These are phyloP conservation scores for Alternaria sp. DNA, from an alignment of 2,329 filamentous ascomycete species.

Conservation along the genomic window DNA sequence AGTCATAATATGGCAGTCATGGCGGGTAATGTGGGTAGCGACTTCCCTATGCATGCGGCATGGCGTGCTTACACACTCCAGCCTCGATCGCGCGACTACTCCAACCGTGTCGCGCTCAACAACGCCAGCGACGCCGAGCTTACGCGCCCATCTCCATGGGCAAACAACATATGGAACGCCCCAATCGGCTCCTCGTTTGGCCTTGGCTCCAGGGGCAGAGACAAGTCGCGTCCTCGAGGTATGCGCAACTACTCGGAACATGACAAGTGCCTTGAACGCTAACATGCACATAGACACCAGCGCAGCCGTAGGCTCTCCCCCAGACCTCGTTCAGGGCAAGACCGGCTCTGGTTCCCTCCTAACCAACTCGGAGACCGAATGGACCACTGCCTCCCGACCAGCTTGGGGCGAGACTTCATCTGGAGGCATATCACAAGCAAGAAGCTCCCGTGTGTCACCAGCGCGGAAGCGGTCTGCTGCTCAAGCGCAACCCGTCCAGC, in stretches of 20 bases:
- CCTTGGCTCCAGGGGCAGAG: slow-evolving; percentile 42
- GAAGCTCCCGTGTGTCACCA: slow-evolving; percentile 50
- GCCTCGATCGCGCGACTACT: slow-evolving; percentile 44
- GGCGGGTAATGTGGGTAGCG: slow-evolving; percentile 43
- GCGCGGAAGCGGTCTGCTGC: slow-evolving; percentile 51
- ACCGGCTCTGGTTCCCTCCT: slow-evolving; percentile 75
- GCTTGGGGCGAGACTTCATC: slow-evolving; percentile 65
- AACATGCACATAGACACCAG: slow-evolving; percentile 41
- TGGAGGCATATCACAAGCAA: slow-evolving; percentile 43
- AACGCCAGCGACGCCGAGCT: slow-evolving; percentile 43
- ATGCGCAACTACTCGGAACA: slow-evolving; percentile 12
- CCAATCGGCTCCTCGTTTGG: slow-evolving; percentile 31
- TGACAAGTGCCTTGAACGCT: slow-evolving; percentile 15
- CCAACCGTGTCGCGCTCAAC: slow-evolving; percentile 38
- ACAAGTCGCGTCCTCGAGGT: slow-evolving; percentile 48
- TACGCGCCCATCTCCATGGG: slow-evolving; percentile 42
- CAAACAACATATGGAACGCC: slow-evolving; percentile 50
- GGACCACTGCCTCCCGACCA: slow-evolving; percentile 60
- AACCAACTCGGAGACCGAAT: slow-evolving; percentile 73
- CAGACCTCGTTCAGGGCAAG: slow-evolving; percentile 60
- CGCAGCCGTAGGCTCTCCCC: slow-evolving; percentile 32
- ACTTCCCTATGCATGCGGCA: neutral
- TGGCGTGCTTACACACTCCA: slow-evolving; percentile 24
- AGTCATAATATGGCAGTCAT: slow-evolving; percentile 43
- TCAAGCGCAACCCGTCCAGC: slow-evolving; percentile 47